A percentile compares a stretch with the other conserved stretches of the same genome.
Conservation (phyloP, 495 filamentous ascomycete species). For the Poronia punctata region DNA sequence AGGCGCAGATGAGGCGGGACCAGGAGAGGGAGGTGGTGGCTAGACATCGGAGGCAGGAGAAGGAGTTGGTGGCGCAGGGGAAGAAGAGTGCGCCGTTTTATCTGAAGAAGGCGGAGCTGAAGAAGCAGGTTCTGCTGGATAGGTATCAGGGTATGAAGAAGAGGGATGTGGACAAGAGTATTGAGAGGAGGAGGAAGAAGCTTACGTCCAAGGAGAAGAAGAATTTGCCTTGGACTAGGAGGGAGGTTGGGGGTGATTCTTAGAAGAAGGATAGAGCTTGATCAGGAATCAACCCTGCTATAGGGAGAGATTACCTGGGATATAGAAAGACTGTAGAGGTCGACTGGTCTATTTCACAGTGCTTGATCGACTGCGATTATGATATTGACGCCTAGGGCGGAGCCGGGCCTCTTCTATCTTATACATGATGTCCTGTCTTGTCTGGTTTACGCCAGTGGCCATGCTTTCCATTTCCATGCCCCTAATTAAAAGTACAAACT, state of each 20-base stretch:
- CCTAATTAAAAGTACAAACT: too few species aligned
- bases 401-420: too few species aligned
- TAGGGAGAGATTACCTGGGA: too few species aligned
- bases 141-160: slow-evolving; percentile 74
- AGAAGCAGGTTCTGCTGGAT: slow-evolving; percentile 72
- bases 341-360: too few species aligned
- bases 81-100: slow-evolving; percentile 85
- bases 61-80: slow-evolving; percentile 71
- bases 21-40: slow-evolving; percentile 56
- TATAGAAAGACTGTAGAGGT: too few species aligned
- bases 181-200: slow-evolving; percentile 85
- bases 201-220: slow-evolving; percentile 70
- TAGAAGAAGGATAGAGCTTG: too few species aligned
- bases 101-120: slow-evolving; percentile 83
- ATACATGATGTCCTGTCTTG: too few species aligned
- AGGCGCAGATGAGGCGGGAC: slow-evolving; percentile 59
- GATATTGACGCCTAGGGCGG: too few species aligned
- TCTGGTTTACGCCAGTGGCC: too few species aligned
- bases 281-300: too few species aligned
- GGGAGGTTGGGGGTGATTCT: slow-evolving; percentile 29
- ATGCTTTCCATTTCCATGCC: too few species aligned
- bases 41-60: slow-evolving; percentile 74
- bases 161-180: slow-evolving; percentile 67
- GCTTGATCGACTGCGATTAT: too few species aligned
- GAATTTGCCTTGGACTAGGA: slow-evolving; percentile 62